Conservation (phyloP, 2,329 filamentous ascomycete genomes). For the Neospermospora avenae region DNA sequence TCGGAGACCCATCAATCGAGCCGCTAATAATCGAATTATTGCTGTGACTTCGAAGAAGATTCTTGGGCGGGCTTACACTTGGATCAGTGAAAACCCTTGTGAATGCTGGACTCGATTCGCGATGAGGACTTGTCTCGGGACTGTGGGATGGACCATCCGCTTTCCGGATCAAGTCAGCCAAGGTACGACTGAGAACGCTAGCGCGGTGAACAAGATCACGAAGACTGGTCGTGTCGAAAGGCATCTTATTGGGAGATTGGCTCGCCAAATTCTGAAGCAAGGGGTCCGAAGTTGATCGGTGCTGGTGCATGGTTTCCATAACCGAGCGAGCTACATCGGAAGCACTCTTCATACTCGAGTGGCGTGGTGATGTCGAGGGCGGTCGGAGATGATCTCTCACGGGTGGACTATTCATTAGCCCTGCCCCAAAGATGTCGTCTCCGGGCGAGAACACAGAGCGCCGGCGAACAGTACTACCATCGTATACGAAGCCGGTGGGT, state of each 20-base stretch:
- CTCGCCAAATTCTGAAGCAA: conserved; percentile 26
- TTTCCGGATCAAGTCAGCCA: conserved; percentile 58
- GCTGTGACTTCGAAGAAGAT: conserved; percentile 50
- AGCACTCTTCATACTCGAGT: conserved; percentile 34
- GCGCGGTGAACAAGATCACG: conserved; percentile 63
- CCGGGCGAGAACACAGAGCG: conserved; percentile 63
- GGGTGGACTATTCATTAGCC: conserved; percentile 22
- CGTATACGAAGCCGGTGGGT: conserved; percentile 40
- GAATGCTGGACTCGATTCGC: conserved; percentile 63
- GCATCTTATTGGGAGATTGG: conserved; percentile 48
- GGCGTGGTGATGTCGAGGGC: conserved; percentile 23
- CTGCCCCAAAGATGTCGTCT: conserved; percentile 59
- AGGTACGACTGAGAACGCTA: conserved; percentile 53
- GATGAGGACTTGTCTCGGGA: conserved; percentile 47
- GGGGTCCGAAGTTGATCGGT: conserved; percentile 44
- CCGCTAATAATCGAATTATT: conserved; percentile 50
- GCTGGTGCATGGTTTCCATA: conserved; percentile 61
- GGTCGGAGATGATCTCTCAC: conserved; percentile 38
- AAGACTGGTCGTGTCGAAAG: conserved; percentile 68
- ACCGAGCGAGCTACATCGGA: conserved; percentile 56
- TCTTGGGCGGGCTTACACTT: conserved; percentile 51
- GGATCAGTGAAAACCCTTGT: conserved; percentile 64
- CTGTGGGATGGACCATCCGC: conserved; percentile 56
- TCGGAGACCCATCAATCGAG: conserved; percentile 52
- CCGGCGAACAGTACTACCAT: conserved; percentile 50